phyloP scores from a whole-genome alignment of 2,329 filamentous ascomycete genomes.

The Leptographium procerum region DNA sequence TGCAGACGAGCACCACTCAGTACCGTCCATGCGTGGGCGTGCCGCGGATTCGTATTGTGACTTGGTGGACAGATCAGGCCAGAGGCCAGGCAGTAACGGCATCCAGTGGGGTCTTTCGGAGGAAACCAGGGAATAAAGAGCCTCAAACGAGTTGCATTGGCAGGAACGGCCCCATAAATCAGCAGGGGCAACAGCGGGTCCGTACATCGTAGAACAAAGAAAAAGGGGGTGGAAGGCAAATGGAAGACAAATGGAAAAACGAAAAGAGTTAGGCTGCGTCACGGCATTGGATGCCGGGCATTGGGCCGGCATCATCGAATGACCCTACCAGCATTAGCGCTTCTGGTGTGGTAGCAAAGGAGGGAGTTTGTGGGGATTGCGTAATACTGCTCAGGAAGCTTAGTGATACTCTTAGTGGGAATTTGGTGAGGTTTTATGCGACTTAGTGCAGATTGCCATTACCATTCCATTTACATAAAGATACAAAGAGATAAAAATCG shows the following conservation, averaged over 20 bases:
- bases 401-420: neutral
- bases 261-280: neutral
- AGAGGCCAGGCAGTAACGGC: too few species aligned
- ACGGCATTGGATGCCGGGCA: too few species aligned
- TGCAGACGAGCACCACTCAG: too few species aligned
- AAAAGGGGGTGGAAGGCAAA: neutral
- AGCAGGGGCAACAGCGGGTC: neutral
- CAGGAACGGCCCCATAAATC: neutral
- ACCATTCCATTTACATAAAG: neutral
- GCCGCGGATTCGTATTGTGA: too few species aligned
- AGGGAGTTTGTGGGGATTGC: neutral
- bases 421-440: neutral
- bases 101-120: neutral
- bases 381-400: neutral
- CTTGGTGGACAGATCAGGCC: neutral
- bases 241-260: neutral
- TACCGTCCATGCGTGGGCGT: too few species aligned
- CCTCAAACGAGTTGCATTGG: neutral
- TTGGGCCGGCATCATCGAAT: neutral
- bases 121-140: neutral
- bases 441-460: neutral
- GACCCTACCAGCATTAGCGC: neutral
- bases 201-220: too few species aligned
- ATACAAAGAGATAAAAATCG: neutral
- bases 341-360: neutral